Evolutionary conservation across 305 asterid species (phyloP).

Genomic region (Fraxinus greggii): DNA sequence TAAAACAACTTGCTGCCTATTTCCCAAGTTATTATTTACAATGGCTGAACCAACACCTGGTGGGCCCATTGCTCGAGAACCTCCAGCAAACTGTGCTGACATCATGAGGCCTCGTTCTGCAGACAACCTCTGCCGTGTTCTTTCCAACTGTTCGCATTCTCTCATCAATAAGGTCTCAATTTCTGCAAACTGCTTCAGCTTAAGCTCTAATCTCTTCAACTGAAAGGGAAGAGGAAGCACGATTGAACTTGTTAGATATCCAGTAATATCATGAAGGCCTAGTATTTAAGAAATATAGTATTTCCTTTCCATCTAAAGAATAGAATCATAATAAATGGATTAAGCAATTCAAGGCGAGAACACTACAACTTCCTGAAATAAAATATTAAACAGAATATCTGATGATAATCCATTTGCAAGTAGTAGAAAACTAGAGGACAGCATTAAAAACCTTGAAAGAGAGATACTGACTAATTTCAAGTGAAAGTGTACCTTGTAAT

Average conservation of each 20-base stretch:
- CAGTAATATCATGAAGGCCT: neutral
- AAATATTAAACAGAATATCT: neutral
- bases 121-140: constrained; percentile 68
- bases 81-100: constrained; percentile 50
- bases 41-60: constrained; percentile 37
- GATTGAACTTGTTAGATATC: neutral
- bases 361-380: neutral
- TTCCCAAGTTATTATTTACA: constrained; percentile 29
- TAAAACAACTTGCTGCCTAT: constrained; percentile 34
- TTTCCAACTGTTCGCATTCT: constrained; percentile 95
- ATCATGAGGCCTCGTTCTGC: constrained; percentile 58
- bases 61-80: constrained; percentile 42
- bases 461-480: neutral
- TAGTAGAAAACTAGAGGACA: neutral
- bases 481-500: neutral
- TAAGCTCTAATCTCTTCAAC: constrained; percentile 17
- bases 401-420: neutral
- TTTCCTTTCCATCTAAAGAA: neutral
- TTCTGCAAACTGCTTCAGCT: constrained; percentile 42
- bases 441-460: neutral
- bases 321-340: neutral
- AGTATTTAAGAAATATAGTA: neutral
- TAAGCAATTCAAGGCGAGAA: neutral
- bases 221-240: neutral
- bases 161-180: constrained; percentile 86